A percentile compares a stretch with the other conserved stretches of the same genome.
Conservation (phyloP, 345 rosid genomes). For the Eutrema heterophyllum region DNA sequence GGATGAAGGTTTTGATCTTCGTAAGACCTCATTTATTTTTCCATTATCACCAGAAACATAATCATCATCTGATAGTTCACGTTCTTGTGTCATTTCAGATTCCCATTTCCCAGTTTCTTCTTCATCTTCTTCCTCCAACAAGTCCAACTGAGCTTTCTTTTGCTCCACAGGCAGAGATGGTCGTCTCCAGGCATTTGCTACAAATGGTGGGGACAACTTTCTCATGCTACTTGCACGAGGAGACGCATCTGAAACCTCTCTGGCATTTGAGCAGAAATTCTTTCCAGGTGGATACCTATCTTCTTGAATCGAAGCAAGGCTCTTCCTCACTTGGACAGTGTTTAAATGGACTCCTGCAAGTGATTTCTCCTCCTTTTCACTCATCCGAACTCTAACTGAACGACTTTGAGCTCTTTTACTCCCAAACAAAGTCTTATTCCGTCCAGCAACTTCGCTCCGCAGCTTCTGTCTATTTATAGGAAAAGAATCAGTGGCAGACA, state of each 20-base stretch:
- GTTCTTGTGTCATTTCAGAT: constrained; percentile 41
- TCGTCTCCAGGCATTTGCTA: constrained; percentile 25
- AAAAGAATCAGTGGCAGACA: constrained; percentile 34
- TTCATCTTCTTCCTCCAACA: constrained; percentile 34
- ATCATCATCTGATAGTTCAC: constrained; percentile 33
- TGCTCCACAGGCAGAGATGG: constrained; percentile 13
- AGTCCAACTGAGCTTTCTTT: constrained; percentile 41
- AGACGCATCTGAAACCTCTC: constrained; percentile 30
- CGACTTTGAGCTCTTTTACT: constrained; percentile 15
- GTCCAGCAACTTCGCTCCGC: constrained; percentile 24
- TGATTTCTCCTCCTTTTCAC: neutral
- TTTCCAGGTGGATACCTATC: constrained; percentile 1
- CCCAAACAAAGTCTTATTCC: neutral
- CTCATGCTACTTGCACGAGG: constrained; percentile 34
- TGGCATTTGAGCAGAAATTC: neutral
- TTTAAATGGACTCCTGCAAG: neutral
- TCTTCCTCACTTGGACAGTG: constrained; percentile 23
- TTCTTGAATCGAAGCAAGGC: constrained; percentile 17
- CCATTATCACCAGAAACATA: constrained; percentile 26
- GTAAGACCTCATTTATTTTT: constrained; percentile 33
- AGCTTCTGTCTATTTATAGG: constrained; percentile 32
- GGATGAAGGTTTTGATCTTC: constrained; percentile 27
- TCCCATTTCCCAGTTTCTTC: constrained; percentile 37
- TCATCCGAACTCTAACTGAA: constrained; percentile 11
- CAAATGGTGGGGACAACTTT: constrained; percentile 25